Conservation (phyloP, 495 filamentous ascomycete species). For the Clohesyomyces aquaticus region DNA sequence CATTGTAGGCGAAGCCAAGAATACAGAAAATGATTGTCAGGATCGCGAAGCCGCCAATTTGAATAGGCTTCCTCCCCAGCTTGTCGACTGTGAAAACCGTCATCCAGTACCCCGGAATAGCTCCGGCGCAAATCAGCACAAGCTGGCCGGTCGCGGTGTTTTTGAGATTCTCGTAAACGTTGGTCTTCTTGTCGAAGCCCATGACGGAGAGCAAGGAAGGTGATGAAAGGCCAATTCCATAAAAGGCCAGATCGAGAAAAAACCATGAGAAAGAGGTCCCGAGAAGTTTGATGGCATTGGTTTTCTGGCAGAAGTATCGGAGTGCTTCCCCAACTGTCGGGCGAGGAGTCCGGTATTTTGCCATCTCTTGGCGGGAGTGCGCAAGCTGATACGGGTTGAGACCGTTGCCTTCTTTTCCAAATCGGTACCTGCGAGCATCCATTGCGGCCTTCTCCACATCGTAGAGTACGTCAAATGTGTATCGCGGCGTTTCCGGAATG, state of each 20-base stretch:
- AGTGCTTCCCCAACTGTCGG: conserved; percentile 57
- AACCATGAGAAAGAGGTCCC: conserved; percentile 85
- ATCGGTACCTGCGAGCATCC: conserved; percentile 60
- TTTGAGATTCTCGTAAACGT: conserved; percentile 41
- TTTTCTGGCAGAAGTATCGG: conserved; percentile 65
- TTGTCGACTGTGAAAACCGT: conserved; percentile 46
- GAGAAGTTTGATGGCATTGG: conserved; percentile 68
- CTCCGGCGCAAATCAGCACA: conserved; percentile 46
- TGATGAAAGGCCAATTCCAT: conserved; percentile 75
- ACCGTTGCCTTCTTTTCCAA: conserved; percentile 51
- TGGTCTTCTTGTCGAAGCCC: conserved; percentile 63
- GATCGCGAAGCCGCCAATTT: conserved; percentile 44
- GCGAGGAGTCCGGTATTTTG: conserved; percentile 59
- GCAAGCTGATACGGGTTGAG: conserved; percentile 65
- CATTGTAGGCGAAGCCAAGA: conserved; percentile 43
- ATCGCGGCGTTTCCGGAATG: conserved; percentile 80
- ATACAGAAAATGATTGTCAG: conserved; percentile 46
- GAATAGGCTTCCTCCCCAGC: conserved; percentile 46
- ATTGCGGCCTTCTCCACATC: conserved; percentile 70
- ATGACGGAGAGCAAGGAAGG: conserved; percentile 64
- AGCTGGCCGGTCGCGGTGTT: conserved; percentile 46
- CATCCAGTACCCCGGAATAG: conserved; percentile 49
- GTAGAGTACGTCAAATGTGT: conserved; percentile 78
- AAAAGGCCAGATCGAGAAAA: conserved; percentile 76
- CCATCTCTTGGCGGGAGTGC: conserved; percentile 53